A percentile compares a stretch with the other conserved stretches of the same genome.
These are phyloP conservation scores for Patellaria atrata DNA, from an alignment of 495 filamentous ascomycete genomes.

Conservation along the genomic window DNA sequence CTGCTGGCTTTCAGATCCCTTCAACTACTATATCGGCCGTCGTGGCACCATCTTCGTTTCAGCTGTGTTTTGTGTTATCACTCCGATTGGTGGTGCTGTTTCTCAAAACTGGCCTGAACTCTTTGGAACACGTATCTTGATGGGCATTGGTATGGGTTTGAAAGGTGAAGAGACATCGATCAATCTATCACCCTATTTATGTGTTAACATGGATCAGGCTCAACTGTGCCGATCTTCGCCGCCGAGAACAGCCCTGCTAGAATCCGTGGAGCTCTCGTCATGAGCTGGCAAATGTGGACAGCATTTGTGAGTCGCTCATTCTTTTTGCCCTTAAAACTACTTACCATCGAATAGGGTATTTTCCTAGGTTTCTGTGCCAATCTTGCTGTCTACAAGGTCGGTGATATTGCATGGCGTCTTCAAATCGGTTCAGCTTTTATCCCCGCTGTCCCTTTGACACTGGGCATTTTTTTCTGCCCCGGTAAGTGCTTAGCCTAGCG, in stretches of 20 bases:
- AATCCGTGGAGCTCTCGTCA: slow-evolving; percentile 67
- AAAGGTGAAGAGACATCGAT: too few relatives aligned
- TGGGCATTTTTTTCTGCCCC: slow-evolving; percentile 58
- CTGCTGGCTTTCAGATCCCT: slow-evolving; percentile 48
- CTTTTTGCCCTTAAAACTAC: slow-evolving; percentile 32
- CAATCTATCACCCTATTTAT: too few relatives aligned
- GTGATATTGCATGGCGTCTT: slow-evolving; percentile 53
- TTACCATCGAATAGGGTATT: slow-evolving; percentile 11
- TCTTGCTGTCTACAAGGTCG: slow-evolving; percentile 44
- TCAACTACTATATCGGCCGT: slow-evolving; percentile 41
- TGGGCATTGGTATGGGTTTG: slow-evolving; percentile 29
- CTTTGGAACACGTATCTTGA: slow-evolving; percentile 40
- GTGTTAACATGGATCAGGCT: too few relatives aligned
- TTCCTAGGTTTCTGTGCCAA: slow-evolving; percentile 50
- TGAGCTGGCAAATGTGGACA: slow-evolving; percentile 80
- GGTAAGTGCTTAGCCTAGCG: neutral
- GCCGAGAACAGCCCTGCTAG: slow-evolving; percentile 62
- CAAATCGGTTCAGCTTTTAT: slow-evolving; percentile 70
- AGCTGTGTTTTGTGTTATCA: slow-evolving; percentile 43
- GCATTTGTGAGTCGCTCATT: slow-evolving; percentile 64
- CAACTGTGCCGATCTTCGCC: slow-evolving; percentile 44
- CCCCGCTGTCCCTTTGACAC: slow-evolving; percentile 51
- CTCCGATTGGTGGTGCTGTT: slow-evolving; percentile 41
- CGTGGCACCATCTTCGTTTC: slow-evolving; percentile 47
- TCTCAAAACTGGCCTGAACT: slow-evolving; percentile 46